phyloP scores from a whole-genome alignment of 331 rosid species.

The Malus hybrid region DNA sequence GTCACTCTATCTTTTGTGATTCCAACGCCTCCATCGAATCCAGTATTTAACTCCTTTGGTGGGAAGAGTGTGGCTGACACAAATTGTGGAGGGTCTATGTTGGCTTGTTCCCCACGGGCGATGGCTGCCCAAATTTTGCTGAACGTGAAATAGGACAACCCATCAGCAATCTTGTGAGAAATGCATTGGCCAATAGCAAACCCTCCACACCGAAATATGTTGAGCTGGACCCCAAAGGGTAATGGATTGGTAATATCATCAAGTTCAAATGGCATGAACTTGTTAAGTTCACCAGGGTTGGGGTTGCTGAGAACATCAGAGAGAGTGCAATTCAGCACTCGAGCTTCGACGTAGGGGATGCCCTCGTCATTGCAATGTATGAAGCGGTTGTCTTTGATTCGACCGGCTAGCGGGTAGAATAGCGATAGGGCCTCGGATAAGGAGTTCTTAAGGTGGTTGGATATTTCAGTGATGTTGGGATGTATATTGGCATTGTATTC shows the following conservation, averaged over 20 bases:
- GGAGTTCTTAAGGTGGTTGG: constrained; percentile 7
- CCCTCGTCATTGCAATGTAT: constrained; percentile 13
- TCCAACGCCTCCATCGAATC: no score
- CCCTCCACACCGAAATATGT: constrained; percentile 6
- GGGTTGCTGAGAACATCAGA: neutral
- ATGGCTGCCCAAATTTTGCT: neutral
- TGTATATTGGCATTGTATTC: neutral
- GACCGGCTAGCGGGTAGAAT: constrained; percentile 15
- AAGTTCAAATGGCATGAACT: constrained; percentile 4
- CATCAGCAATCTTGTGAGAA: constrained; percentile 5
- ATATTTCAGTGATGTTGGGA: neutral
- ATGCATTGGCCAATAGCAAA: constrained; percentile 2
- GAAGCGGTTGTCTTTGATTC: neutral
- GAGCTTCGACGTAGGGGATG: neutral
- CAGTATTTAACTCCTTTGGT: no score
- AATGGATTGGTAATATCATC: neutral
- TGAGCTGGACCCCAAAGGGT: neutral
- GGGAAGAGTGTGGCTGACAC: no score
- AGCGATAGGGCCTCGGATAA: constrained; percentile 2
- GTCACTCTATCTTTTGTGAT: no score
- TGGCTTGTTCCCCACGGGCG: neutral
- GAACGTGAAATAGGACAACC: neutral
- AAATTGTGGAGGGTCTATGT: no score
- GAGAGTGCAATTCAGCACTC: neutral
- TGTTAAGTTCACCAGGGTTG: neutral